Evolutionary conservation across 2,329 filamentous ascomycete species (phyloP).

Genomic region (Sporothrix inflata): DNA sequence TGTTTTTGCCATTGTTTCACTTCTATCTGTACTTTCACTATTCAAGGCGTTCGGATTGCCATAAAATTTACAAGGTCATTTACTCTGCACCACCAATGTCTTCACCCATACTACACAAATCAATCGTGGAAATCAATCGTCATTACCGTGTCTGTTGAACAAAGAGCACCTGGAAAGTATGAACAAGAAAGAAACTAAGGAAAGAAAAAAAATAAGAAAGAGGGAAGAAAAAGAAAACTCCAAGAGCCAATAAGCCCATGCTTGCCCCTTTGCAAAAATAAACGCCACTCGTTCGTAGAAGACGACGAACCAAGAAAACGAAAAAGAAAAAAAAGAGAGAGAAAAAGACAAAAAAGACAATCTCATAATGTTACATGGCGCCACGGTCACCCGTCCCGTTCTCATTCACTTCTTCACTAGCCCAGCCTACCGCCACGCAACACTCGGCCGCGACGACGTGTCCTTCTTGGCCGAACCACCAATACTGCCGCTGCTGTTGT

Average conservation of each 20-base stretch:
- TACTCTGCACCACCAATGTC: not conserved
- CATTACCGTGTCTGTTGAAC: not conserved
- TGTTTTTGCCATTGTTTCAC: not conserved
- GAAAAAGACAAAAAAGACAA: slow-evolving; percentile 10
- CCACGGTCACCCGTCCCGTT: not conserved
- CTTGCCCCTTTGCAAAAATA: not conserved
- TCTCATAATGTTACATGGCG: slow-evolving; percentile 15
- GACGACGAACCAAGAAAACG: not conserved
- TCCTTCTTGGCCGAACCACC: slow-evolving; percentile 16
- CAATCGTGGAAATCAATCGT: no score
- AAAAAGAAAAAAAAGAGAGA: slow-evolving; percentile 10
- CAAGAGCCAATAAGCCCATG: slow-evolving; percentile 12
- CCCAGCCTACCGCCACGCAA: slow-evolving; percentile 38
- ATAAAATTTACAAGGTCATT: slow-evolving; percentile 6
- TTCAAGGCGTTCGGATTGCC: not conserved
- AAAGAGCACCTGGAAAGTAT: not conserved
- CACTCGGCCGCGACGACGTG: slow-evolving; percentile 32
- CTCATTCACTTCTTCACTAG: no score
- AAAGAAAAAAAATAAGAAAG: not conserved
- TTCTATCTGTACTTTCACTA: not conserved
- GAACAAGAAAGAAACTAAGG: not conserved
- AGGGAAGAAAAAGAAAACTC: not conserved
- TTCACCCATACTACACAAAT: no score
- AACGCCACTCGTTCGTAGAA: not conserved
- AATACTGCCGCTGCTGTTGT: slow-evolving; percentile 4